A percentile compares a stretch with the other conserved stretches of the same genome.
These are phyloP conservation scores for Rhizopus arrhizus DNA, from an alignment of 371 early-diverging fungal genomes.

Conservation along the genomic window DNA sequence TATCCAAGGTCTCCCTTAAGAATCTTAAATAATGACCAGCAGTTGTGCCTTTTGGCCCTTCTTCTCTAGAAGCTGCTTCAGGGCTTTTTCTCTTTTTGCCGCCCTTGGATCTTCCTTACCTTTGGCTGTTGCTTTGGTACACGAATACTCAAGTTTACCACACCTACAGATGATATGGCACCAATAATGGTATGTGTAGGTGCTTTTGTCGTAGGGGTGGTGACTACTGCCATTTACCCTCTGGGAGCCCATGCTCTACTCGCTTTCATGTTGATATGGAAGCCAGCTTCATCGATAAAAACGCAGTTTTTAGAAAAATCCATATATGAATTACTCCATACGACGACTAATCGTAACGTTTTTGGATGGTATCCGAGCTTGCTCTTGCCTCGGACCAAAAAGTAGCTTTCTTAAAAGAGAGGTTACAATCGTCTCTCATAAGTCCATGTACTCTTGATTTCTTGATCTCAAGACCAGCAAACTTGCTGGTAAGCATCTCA, in stretches of 20 bases:
- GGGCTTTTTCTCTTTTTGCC: slow-evolving; percentile 3
- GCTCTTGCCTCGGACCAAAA: too few species aligned
- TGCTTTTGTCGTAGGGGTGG: slow-evolving; percentile 1
- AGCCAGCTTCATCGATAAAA: slow-evolving; percentile 11
- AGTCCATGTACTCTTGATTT: too few species aligned
- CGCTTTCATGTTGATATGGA: neutral
- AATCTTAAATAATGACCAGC: slow-evolving; percentile 12
- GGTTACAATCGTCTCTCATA: too few species aligned
- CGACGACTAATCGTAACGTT: slow-evolving; percentile 1
- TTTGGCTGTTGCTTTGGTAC: slow-evolving; percentile 1
- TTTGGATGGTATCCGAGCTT: slow-evolving; percentile 1
- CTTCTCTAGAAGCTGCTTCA: neutral
- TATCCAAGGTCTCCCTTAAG: slow-evolving; percentile 4
- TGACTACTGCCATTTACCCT: neutral
- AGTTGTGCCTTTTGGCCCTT: neutral
- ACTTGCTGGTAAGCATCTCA: neutral
- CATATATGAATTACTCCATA: slow-evolving; percentile 1
- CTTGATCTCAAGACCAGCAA: too few species aligned
- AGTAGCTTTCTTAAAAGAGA: too few species aligned
- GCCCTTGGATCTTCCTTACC: slow-evolving; percentile 2
- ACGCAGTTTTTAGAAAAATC: slow-evolving; percentile 3
- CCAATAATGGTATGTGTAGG: neutral
- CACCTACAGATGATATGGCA: neutral
- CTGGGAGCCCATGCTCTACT: neutral
- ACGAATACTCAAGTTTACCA: neutral